Conservation (phyloP, 139 green algal species). For the Chlamydomonas schloesseri region DNA sequence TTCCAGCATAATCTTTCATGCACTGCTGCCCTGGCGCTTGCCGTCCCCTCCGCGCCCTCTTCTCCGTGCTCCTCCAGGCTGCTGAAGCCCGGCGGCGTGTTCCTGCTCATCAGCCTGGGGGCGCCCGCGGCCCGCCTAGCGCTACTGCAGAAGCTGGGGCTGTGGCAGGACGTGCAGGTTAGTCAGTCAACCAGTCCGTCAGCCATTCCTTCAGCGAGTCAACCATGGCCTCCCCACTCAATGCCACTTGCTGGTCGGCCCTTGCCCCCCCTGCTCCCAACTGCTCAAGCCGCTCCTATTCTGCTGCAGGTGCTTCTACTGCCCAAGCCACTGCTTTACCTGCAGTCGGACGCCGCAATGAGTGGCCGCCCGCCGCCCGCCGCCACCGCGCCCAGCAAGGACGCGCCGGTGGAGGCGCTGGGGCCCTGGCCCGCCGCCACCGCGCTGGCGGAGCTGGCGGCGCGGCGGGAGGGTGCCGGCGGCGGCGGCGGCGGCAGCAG, state of each 20-base stretch:
- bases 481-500: too few relatives aligned
- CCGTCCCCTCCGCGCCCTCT: too few relatives aligned
- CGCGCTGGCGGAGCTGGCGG: slow-evolving; percentile 12
- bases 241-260: too few relatives aligned
- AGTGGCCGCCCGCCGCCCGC: slow-evolving; percentile 9
- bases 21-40: too few relatives aligned
- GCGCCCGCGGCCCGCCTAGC: slow-evolving; percentile 34
- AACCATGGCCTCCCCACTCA: background rate
- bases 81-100: slow-evolving; percentile 44
- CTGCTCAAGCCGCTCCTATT: background rate
- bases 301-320: slow-evolving; percentile 48
- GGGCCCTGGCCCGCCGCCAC: slow-evolving; percentile 35
- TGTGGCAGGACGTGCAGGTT: background rate
- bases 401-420: slow-evolving; percentile 46
- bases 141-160: slow-evolving; percentile 10
- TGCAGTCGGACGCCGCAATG: slow-evolving; percentile 34
- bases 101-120: slow-evolving; percentile 56
- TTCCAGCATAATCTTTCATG: too few relatives aligned
- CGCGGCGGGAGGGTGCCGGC: too few relatives aligned
- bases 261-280: background rate
- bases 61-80: slow-evolving; percentile 23
- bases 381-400: slow-evolving; percentile 36
- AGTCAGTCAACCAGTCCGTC: background rate
- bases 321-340: slow-evolving; percentile 54
- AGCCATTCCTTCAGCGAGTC: background rate